Evolutionary conservation across 2,329 filamentous ascomycete species (phyloP).

Genomic region (Fusarium sp.): DNA sequence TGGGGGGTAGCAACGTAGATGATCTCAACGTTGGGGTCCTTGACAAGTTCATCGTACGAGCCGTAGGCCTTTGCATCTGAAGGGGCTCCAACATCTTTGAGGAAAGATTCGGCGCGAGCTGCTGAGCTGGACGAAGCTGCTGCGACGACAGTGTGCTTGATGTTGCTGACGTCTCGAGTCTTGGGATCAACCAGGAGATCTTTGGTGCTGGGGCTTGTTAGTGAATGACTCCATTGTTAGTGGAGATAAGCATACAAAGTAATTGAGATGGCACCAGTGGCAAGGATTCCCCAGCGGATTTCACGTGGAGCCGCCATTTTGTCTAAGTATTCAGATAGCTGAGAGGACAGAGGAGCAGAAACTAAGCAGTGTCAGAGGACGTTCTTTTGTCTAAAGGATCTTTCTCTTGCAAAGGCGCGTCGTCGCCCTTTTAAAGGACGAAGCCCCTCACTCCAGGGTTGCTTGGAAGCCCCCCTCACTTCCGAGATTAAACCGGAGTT

Average conservation of each 20-base stretch:
- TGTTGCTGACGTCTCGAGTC: conserved; percentile 74
- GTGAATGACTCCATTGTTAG: neutral
- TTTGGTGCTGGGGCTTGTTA: conserved; percentile 50
- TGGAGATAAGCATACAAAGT: conserved; percentile 6
- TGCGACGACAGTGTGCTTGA: conserved; percentile 82
- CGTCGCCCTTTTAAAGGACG: neutral
- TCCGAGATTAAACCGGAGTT: neutral
- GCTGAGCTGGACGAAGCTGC: conserved; percentile 81
- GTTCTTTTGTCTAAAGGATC: neutral
- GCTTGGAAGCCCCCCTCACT: no score
- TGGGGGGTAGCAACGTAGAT: conserved; percentile 91
- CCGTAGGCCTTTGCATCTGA: conserved; percentile 77
- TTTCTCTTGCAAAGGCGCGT: neutral
- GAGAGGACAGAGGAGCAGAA: neutral
- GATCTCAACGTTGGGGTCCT: conserved; percentile 82
- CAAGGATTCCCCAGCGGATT: conserved; percentile 23
- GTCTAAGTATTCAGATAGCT: neutral
- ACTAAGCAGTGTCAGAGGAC: neutral
- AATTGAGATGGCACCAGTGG: conserved; percentile 16
- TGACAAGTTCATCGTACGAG: conserved; percentile 82
- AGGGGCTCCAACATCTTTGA: conserved; percentile 74
- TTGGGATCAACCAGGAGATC: conserved; percentile 81
- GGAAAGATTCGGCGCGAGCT: conserved; percentile 76
- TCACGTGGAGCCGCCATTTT: neutral
- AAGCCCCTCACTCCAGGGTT: neutral